Evolutionary conservation across 208 protist genomes (phyloP), one percentile per base, ranked within the genome.

Genomic region (Leishmania mexicana): DNA sequence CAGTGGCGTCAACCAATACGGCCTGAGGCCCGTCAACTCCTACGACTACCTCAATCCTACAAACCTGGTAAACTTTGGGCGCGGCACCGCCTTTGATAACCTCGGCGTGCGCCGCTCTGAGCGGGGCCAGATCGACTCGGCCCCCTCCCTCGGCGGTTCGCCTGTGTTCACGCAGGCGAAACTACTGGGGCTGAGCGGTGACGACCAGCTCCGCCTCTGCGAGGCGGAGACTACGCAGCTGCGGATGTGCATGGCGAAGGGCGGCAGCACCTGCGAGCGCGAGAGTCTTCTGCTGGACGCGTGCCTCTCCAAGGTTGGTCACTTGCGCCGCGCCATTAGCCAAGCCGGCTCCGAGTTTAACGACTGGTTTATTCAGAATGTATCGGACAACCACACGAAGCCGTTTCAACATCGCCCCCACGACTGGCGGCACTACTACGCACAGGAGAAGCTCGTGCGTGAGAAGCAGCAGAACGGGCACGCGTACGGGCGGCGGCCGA

Each of bases 351-450:
- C 68, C n/a, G 91, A 93, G 84, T 97, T 96, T 85, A 94, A 93
- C 73, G 95, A 97, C 83, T 97, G 95, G 95, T 96, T 96, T 76
- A 95, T 96, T 49, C 92, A 96, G 71, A 97, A 96, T 77, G 95
- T 97, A 2, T 94, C 89, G 1, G 95, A 97, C 81, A 97, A 97
- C 79, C 93, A 97, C 89, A 97, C 95, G 31, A 97, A 96, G 87
- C 93, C 95, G 7, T 96, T 96, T 76, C 87, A 96, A 83, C 93
- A 97, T 81, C 90, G 95, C 47, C 93, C 95, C 0, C 95, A 97
- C 76, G 95, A 97, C 83, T 97, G 95, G 93, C 84, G 93, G 5
- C 88, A 95, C 73, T 85, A 93, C 85, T 96, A 97, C 83, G 93
- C 93, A 11, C 95, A 97, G 88, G 95, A 97, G 83, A 93, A 93